Base-by-base conservation (phyloP, 495 filamentous ascomycete species). In the Xylaria intraflava region DNA sequence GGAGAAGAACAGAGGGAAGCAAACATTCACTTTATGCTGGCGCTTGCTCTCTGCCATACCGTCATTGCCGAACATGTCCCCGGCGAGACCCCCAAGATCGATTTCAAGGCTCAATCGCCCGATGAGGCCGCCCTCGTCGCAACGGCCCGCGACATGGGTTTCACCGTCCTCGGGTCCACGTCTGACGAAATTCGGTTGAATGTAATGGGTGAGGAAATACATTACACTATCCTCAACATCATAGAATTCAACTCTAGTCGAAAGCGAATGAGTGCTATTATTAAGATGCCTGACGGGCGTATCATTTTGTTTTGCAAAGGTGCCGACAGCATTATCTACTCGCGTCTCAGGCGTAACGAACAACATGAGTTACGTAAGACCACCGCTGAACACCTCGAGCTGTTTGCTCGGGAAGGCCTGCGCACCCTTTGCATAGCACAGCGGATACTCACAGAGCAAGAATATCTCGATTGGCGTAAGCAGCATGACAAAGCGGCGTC, bases 201-300 rank as follows among this genome's bases (percentile, higher is more conserved):
- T 59, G 75, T 95, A 26, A 81, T 93, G 76, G 94, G 94, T 41
- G 78, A 88, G 61, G 88, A 96, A 55, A 78, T 76, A 51, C 82
- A 88, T 39, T 99, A 88, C 63, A 84, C 83, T 9, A 87, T 99
- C 19, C 79, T 99, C 33, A 97, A 95, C 67, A 95, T 88, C 5
- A 81, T 99, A 35, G 94, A 99, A 65, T 99, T 99, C 75, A 97
- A 97, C 70, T 97, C 93, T 3, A 85, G 88, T 7, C 78, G 94
- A 60, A 99, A 99, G 69, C 83, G 94, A 51, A 99, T 99, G 94
- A 97, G 94, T 69, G 87, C 93, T 1, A 96, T 99, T 53, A 85
- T 99, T 38, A 83, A 85, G 51, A 97, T 97, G 92, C 94, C 94
- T 3, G 83, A 96, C 63, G 90, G 90, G 33, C 84, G 80, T 55